Evolutionary conservation across 2,329 filamentous ascomycete species (phyloP), one percentile per base, ranked within the genome.

Genomic region (Penicillium aurantiogriseum): DNA sequence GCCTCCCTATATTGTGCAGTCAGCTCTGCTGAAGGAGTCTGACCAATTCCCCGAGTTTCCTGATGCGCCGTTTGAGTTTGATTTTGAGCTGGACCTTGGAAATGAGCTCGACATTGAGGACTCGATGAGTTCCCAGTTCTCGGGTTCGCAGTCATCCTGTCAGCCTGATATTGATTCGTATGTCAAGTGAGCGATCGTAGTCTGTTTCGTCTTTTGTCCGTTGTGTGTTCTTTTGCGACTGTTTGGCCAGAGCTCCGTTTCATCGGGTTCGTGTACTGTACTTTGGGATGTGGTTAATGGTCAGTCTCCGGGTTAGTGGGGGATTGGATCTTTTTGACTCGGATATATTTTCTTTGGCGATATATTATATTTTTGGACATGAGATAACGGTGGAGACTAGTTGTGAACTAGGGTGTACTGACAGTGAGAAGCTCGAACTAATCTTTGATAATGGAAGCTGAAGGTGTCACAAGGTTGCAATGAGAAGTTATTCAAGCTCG

Each of bases 141-240:
- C 68, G 53, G 68, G 70, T 46, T 63, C 68, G 29, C 71, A 75
- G 60, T 62, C 70, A 43, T 51, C 52, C 38, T 53, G 71, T 39
- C 63, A 65, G 53, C 64, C 70, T 51, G 74, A 73, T 59, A 62
- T 72, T 56, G 71, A 73, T 59, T 68, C 71, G 56, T 76, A 71
- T 69, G 68, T 70, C 63, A 67, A 72, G 64, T 71, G 69, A 75
- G 63, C 63, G 58, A 62, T 61, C 63, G 68, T 65, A 68, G 63
- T 63, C 25, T 57, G 33, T 17, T 56, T 48, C 17, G 3, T 44
- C 40, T 27, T 58, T 55, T 51, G 44, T 56, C 21, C 61, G 56
- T 63, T 61, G 51, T 45, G 8, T 62, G 31, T 43, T 50, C 27
- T 38, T 40, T 29, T 57, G 46, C 29, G 31, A 52, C 27, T 44